Evolutionary conservation across 371 early-diverging fungal species (phyloP).

Genomic region (Chytridium lagenaria): DNA sequence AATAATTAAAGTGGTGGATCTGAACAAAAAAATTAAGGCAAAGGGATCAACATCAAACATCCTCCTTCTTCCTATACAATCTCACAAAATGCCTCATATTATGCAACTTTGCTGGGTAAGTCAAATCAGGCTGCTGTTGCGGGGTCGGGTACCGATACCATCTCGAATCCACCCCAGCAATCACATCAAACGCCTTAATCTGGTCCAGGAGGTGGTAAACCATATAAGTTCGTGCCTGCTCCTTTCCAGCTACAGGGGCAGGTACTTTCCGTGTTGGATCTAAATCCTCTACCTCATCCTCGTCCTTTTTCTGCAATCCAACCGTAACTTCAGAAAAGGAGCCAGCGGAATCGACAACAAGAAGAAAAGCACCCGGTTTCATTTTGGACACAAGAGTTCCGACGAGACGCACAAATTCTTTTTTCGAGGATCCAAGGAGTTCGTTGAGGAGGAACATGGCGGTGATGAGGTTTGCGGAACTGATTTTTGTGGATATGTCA

Average conservation of each 20-base stretch:
- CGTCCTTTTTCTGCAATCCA: slow-evolving; percentile 43
- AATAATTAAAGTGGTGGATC: too few species aligned
- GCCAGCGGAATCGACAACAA: slow-evolving; percentile 94
- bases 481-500: slow-evolving; percentile 34
- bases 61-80: slow-evolving; percentile 58
- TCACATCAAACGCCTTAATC: slow-evolving; percentile 71
- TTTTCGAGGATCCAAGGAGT: slow-evolving; percentile 76
- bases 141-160: slow-evolving; percentile 77
- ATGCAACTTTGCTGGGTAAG: slow-evolving; percentile 79
- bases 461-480: slow-evolving; percentile 74
- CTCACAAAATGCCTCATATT: slow-evolving; percentile 92
- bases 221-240: slow-evolving; percentile 66
- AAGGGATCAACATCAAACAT: background rate
- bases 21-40: too few species aligned
- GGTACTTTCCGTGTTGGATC: background rate
- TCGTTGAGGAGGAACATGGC: slow-evolving; percentile 93
- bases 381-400: slow-evolving; percentile 68
- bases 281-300: background rate
- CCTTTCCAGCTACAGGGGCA: background rate
- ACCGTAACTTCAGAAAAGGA: slow-evolving; percentile 86
- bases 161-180: slow-evolving; percentile 71
- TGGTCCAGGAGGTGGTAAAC: slow-evolving; percentile 86
- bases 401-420: slow-evolving; percentile 75
- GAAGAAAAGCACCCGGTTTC: slow-evolving; percentile 70
- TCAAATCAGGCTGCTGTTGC: slow-evolving; percentile 55